These are phyloP conservation scores for Aegle marmelos DNA, from an alignment of 345 rosid species.

Conservation along the genomic window DNA sequence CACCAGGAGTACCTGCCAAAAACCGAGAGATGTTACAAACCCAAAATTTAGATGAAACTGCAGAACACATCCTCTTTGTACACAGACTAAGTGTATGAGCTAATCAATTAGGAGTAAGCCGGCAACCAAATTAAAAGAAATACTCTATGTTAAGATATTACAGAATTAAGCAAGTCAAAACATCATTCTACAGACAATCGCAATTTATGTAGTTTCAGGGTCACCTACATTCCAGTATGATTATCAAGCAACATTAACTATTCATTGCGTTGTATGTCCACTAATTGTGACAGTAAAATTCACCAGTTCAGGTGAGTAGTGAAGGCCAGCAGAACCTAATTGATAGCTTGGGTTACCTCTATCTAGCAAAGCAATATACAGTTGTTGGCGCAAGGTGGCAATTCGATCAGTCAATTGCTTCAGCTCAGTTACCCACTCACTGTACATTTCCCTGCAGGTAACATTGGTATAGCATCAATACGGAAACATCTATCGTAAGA, in stretches of 20 bases:
- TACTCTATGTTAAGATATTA: not conserved
- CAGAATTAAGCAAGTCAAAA: not conserved
- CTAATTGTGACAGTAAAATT: not conserved
- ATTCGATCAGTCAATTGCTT: constrained; percentile 44
- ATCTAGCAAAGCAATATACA: constrained; percentile 35
- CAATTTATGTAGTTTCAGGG: not conserved
- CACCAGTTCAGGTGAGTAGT: not conserved
- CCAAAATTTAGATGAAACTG: not conserved
- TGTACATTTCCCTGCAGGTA: constrained; percentile 34
- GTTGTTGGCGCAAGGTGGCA: constrained; percentile 36
- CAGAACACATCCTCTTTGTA: not conserved
- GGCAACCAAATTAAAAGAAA: not conserved
- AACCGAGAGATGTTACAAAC: not conserved
- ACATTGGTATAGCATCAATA: not conserved
- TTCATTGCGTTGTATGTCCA: not conserved
- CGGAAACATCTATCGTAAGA: not conserved
- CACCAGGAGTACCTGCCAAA: constrained; percentile 51
- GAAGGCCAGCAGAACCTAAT: not conserved
- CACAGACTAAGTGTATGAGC: not conserved
- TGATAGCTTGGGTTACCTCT: constrained; percentile 35
- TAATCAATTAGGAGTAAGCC: not conserved
- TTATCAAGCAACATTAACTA: not conserved
- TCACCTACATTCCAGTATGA: not conserved
- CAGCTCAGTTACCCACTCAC: constrained; percentile 46
- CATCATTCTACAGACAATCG: not conserved